Evolutionary conservation across 768 basidiomycete genomes (phyloP).

Genomic region (Boletus rex-veris): DNA sequence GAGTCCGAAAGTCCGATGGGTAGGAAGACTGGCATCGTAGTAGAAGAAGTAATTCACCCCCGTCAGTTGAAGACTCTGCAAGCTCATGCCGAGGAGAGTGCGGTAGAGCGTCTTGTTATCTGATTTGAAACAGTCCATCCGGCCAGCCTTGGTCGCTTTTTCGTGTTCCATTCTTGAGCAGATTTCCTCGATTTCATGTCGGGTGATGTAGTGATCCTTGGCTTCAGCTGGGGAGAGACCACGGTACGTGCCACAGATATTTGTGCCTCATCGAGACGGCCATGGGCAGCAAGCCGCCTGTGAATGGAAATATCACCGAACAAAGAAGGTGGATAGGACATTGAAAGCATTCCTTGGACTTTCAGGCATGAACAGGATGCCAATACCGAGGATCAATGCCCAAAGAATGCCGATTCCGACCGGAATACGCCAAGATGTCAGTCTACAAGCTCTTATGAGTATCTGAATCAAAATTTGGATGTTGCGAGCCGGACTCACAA

Average conservation of each 20-base stretch:
- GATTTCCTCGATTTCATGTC: conserved; percentile 55
- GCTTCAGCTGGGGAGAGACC: conserved; percentile 36
- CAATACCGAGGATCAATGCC: conserved; percentile 35
- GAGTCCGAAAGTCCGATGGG: conserved; percentile 66
- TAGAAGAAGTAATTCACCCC: conserved; percentile 44
- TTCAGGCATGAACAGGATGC: conserved; percentile 30
- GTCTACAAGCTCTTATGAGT: no score
- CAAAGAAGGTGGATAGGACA: no score
- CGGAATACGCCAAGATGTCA: no score
- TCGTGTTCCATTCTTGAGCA: conserved; percentile 40
- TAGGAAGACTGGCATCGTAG: conserved; percentile 57
- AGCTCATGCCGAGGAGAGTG: conserved; percentile 57
- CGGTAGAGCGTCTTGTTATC: conserved; percentile 20
- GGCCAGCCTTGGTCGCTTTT: conserved; percentile 32
- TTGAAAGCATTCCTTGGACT: conserved; percentile 42
- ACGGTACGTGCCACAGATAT: conserved; percentile 40
- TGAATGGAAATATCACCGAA: no score
- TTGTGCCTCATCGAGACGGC: no score
- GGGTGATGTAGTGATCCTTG: conserved; percentile 27
- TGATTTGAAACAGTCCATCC: conserved; percentile 49
- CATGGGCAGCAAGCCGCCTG: no score
- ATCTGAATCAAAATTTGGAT: no score
- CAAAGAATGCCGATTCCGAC: no score
- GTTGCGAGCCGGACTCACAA: no score
- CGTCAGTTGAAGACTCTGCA: conserved; percentile 70